phyloP scores from a whole-genome alignment of 1,284 basidiomycete genomes.

The Leccinum cinnamomeum region DNA sequence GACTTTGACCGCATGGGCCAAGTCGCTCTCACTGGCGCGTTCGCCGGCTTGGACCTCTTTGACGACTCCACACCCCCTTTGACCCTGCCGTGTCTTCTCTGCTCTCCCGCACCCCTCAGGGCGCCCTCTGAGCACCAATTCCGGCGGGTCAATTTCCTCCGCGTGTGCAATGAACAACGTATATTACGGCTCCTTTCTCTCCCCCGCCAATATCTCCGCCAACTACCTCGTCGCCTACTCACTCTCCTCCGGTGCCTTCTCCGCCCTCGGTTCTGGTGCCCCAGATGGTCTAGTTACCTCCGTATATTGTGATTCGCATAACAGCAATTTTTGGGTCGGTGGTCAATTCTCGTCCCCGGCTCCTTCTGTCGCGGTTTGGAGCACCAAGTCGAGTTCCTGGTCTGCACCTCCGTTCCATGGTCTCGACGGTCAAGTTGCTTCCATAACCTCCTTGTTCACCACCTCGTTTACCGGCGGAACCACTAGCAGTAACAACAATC shows the following conservation, averaged over 20 bases:
- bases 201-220: conserved; percentile 56
- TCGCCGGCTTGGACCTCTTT: conserved; percentile 81
- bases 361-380: conserved; percentile 81
- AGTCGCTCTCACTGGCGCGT: conserved; percentile 84
- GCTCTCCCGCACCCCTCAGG: conserved; percentile 62
- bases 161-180: conserved; percentile 62
- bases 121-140: conserved; percentile 68
- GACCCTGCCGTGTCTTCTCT: conserved; percentile 70
- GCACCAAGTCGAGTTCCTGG: conserved; percentile 66
- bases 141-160: conserved; percentile 65
- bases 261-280: conserved; percentile 57
- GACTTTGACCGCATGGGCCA: conserved; percentile 91
- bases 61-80: conserved; percentile 57
- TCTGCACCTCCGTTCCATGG: conserved; percentile 80
- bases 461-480: conserved; percentile 67
- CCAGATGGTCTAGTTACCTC: conserved; percentile 74
- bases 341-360: conserved; percentile 76
- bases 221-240: conserved; percentile 76
- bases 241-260: conserved; percentile 56
- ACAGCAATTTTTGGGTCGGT: conserved; percentile 80
- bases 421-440: conserved; percentile 67
- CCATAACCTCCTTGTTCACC: conserved; percentile 83
- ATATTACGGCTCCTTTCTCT: conserved; percentile 79
- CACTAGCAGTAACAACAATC: conserved; percentile 65
- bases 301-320: conserved; percentile 78